phyloP scores from a whole-genome alignment of 2,329 filamentous ascomycete genomes.

The Acephala macrosclerotiorum region DNA sequence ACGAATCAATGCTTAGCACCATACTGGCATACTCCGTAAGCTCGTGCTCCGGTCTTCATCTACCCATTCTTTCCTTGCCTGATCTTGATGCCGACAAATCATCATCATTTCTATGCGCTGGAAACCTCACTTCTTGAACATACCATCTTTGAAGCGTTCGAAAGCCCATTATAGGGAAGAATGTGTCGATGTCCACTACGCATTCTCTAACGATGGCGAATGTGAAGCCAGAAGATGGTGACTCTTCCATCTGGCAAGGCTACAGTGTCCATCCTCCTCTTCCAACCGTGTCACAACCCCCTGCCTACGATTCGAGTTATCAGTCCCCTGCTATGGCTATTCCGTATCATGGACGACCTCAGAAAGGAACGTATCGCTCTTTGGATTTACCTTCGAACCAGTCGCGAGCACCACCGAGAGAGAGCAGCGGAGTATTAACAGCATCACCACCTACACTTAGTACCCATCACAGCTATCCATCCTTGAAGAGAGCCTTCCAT shows the following conservation, averaged over 20 bases:
- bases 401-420: conserved; percentile 33
- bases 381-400: conserved; percentile 41
- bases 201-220: conserved; percentile 44
- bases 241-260: conserved; percentile 43
- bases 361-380: conserved; percentile 41
- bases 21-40: conserved; percentile 40
- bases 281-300: conserved; percentile 34
- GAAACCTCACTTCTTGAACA: conserved; percentile 17
- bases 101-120: conserved; percentile 34
- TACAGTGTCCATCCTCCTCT: conserved; percentile 40
- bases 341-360: conserved; percentile 39
- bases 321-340: conserved; percentile 35
- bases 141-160: conserved; percentile 29
- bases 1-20: conserved; percentile 43
- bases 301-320: conserved; percentile 39
- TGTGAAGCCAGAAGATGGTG: conserved; percentile 44
- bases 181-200: conserved; percentile 44
- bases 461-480: conserved; percentile 44
- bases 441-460: conserved; percentile 40
- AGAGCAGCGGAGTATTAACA: conserved; percentile 35
- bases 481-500: conserved; percentile 43
- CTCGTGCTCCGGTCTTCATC: conserved; percentile 39
- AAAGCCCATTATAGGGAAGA: conserved; percentile 25
- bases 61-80: conserved; percentile 37
- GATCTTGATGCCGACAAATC: conserved; percentile 35